Conservation (phyloP, 1,284 basidiomycete species). For the Apiotrichum brassicae region DNA sequence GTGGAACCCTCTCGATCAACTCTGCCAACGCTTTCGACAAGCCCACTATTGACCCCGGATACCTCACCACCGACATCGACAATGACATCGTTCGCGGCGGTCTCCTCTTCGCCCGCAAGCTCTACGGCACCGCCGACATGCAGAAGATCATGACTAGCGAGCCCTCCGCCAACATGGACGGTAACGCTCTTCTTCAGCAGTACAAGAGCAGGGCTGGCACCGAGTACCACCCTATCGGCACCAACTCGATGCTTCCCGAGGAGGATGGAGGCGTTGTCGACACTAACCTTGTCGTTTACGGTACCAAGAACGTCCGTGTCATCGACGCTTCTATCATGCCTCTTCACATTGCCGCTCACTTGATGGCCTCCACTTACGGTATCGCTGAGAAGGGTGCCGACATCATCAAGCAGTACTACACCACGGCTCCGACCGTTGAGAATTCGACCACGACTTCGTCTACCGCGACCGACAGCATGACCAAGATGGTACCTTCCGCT, state of each 20-base stretch:
- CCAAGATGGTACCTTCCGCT: constrained; percentile 7
- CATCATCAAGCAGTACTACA: constrained; percentile 51
- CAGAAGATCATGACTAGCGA: constrained; percentile 29
- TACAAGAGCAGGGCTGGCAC: constrained; percentile 41
- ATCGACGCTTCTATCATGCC: constrained; percentile 50
- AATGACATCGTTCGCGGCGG: constrained; percentile 36
- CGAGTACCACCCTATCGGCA: constrained; percentile 56
- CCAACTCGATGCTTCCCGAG: constrained; percentile 60
- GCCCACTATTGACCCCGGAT: constrained; percentile 60
- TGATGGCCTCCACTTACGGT: constrained; percentile 56
- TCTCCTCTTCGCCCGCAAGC: constrained; percentile 30
- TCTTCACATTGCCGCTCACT: constrained; percentile 45
- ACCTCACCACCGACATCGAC: constrained; percentile 49
- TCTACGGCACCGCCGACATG: constrained; percentile 32
- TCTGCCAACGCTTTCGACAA: constrained; percentile 53
- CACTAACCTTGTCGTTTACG: constrained; percentile 58
- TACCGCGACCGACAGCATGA: not conserved
- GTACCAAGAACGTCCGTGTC: constrained; percentile 51
- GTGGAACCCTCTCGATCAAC: constrained; percentile 51
- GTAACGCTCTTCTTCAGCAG: constrained; percentile 23
- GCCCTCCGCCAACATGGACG: constrained; percentile 26
- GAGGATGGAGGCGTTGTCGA: constrained; percentile 61
- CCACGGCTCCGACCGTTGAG: constrained; percentile 3
- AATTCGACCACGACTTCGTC: constrained; percentile 7
- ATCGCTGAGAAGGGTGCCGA: constrained; percentile 62